These are phyloP conservation scores for Blumeriella jaapii DNA, from an alignment of 2,329 filamentous ascomycete genomes.

Conservation along the genomic window DNA sequence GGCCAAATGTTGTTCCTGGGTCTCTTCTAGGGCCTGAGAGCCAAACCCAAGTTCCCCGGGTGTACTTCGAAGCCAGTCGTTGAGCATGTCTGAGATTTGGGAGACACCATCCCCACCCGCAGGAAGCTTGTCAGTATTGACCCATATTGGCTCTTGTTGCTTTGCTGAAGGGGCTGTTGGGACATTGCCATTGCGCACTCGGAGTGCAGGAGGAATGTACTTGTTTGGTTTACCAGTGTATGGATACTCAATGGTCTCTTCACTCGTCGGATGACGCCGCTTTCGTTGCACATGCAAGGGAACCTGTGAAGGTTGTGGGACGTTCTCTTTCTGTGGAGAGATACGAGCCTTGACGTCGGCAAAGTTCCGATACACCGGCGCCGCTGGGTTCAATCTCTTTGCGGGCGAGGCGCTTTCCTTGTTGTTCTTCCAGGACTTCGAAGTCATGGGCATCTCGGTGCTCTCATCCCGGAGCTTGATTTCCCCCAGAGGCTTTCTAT, in stretches of 20 bases:
- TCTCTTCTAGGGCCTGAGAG: not conserved
- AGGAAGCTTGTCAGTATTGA: not conserved
- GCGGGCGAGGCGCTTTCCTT: not conserved
- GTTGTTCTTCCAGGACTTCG: not conserved
- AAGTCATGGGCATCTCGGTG: not conserved
- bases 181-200: not conserved
- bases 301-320: slow-evolving; percentile 1
- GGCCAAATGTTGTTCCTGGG: not conserved
- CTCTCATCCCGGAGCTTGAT: no score
- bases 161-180: not conserved
- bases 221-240: slow-evolving; percentile 4
- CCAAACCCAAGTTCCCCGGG: not conserved
- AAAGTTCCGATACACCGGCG: slow-evolving; percentile 10
- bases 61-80: not conserved
- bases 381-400: slow-evolving; percentile 16
- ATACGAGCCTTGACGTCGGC: not conserved
- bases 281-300: slow-evolving; percentile 4
- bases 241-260: not conserved
- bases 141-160: slow-evolving; percentile 9
- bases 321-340: slow-evolving; percentile 2
- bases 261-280: slow-evolving; percentile 1
- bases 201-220: slow-evolving; percentile 7
- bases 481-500: not conserved
- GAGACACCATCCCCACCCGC: not conserved
- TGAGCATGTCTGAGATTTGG: not conserved